Evolutionary conservation across 495 filamentous ascomycete genomes (phyloP).

Genomic region (Penicillium soppii): DNA sequence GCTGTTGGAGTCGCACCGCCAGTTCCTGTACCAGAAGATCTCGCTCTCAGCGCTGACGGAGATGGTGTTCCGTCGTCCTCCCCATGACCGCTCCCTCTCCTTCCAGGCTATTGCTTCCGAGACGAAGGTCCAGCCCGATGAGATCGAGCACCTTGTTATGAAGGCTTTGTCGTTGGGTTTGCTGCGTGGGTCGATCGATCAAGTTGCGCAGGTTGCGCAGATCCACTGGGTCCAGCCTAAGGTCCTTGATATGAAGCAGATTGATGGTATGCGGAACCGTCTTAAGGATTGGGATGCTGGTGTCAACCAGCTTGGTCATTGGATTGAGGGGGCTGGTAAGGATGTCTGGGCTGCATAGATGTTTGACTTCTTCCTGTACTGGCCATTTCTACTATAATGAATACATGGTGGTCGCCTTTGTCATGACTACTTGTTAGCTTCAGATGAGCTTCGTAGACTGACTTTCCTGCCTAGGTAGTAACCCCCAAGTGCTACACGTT

Average conservation of each 20-base stretch:
- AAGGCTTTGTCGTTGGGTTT: slow-evolving; percentile 93
- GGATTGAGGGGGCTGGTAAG: slow-evolving; percentile 86
- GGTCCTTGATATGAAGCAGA: slow-evolving; percentile 92
- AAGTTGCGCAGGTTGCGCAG: slow-evolving; percentile 88
- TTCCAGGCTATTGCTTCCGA: slow-evolving; percentile 85
- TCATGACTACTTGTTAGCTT: slow-evolving; percentile 6
- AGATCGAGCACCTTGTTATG: slow-evolving; percentile 98
- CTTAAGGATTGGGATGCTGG: slow-evolving; percentile 93
- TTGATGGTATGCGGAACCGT: slow-evolving; percentile 85
- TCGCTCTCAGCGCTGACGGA: slow-evolving; percentile 94
- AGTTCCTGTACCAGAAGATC: slow-evolving; percentile 94
- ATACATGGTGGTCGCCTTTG: slow-evolving; percentile 22
- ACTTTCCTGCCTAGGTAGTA: too few relatives aligned
- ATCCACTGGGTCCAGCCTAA: slow-evolving; percentile 99
- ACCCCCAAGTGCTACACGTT: too few relatives aligned
- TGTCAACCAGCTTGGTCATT: slow-evolving; percentile 91
- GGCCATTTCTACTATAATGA: slow-evolving; percentile 24
- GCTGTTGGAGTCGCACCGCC: slow-evolving; percentile 73
- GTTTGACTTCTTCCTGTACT: slow-evolving; percentile 7
- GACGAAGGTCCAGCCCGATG: slow-evolving; percentile 84
- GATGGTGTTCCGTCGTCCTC: slow-evolving; percentile 91
- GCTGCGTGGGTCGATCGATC: slow-evolving; percentile 89
- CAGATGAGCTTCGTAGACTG: not conserved
- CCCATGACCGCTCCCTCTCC: slow-evolving; percentile 90
- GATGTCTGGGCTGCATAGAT: slow-evolving; percentile 84